phyloP scores from a whole-genome alignment of 345 rosid genomes.

The Passiflora organensis region DNA sequence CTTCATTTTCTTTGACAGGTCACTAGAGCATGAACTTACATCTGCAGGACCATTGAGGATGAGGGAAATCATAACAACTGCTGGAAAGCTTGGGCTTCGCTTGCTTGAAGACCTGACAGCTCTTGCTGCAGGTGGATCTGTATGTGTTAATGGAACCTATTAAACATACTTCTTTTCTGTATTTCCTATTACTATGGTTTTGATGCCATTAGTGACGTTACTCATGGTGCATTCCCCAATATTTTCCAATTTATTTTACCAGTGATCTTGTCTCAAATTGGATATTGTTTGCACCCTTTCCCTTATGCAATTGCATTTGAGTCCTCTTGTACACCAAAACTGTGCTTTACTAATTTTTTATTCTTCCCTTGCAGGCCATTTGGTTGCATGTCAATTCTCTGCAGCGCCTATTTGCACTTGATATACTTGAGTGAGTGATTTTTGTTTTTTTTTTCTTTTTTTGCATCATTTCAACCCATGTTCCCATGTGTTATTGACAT shows the following conservation, averaged over 20 bases:
- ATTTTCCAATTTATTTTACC: too few relatives aligned
- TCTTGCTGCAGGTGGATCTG: slow-evolving; percentile 99
- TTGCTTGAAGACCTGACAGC: slow-evolving; percentile 99
- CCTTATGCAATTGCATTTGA: neutral
- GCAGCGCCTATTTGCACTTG: slow-evolving; percentile 83
- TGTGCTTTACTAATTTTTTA: slow-evolving; percentile 2
- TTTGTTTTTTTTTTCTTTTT: slow-evolving; percentile 8
- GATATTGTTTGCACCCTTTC: neutral
- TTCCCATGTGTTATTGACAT: neutral
- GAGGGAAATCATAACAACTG: slow-evolving; percentile 54
- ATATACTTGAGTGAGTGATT: slow-evolving; percentile 83
- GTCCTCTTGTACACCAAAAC: neutral
- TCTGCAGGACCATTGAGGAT: slow-evolving; percentile 35
- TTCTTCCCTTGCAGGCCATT: slow-evolving; percentile 51
- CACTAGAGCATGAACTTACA: slow-evolving; percentile 46
- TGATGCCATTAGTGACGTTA: neutral
- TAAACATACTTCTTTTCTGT: slow-evolving; percentile 16
- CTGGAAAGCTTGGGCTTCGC: slow-evolving; percentile 84
- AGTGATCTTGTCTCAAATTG: neutral
- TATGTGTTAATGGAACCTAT: slow-evolving; percentile 65
- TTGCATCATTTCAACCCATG: too few relatives aligned
- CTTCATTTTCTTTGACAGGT: slow-evolving; percentile 33
- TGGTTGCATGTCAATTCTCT: slow-evolving; percentile 80
- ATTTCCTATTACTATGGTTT: slow-evolving; percentile 4
- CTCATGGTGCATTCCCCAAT: too few relatives aligned